Evolutionary conservation across 257 asterid species (phyloP).

Genomic region (Solanum chilense): DNA sequence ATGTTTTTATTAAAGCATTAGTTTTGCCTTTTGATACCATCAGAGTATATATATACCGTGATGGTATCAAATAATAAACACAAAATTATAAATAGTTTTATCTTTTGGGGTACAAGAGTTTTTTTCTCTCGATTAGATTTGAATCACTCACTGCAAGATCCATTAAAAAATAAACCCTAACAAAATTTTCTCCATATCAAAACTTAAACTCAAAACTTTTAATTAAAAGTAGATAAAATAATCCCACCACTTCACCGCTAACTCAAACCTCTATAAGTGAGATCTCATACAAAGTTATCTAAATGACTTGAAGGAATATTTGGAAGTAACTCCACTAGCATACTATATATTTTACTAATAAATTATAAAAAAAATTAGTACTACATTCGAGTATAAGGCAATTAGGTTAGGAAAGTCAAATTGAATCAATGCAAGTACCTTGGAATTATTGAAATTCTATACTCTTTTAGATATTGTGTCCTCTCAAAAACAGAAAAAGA

Average conservation of each 20-base stretch:
- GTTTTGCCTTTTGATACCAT: background rate
- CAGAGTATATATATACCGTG: too few relatives aligned
- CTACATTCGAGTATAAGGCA: background rate
- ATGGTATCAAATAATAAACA: too few relatives aligned
- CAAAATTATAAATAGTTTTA: too few relatives aligned
- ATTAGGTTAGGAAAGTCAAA: background rate
- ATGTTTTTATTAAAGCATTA: too few relatives aligned
- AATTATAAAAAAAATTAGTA: background rate
- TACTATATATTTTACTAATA: background rate
- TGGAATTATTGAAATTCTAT: background rate
- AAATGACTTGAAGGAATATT: background rate
- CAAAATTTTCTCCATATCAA: fast-evolving
- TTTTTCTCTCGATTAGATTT: fast-evolving
- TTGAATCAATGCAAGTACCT: background rate
- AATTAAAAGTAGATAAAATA: too few relatives aligned
- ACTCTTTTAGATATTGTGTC: background rate
- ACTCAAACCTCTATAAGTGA: background rate
- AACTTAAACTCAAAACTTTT: too few relatives aligned
- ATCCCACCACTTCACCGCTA: background rate
- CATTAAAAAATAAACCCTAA: background rate
- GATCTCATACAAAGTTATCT: background rate
- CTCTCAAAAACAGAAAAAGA: background rate
- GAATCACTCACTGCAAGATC: fast-evolving
- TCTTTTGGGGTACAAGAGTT: too few relatives aligned
- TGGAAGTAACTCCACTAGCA: background rate